A percentile compares a stretch with the other conserved stretches of the same genome.
phyloP scores from a whole-genome alignment of 1,139 yeast species.

The Pneumocystis sp. region DNA sequence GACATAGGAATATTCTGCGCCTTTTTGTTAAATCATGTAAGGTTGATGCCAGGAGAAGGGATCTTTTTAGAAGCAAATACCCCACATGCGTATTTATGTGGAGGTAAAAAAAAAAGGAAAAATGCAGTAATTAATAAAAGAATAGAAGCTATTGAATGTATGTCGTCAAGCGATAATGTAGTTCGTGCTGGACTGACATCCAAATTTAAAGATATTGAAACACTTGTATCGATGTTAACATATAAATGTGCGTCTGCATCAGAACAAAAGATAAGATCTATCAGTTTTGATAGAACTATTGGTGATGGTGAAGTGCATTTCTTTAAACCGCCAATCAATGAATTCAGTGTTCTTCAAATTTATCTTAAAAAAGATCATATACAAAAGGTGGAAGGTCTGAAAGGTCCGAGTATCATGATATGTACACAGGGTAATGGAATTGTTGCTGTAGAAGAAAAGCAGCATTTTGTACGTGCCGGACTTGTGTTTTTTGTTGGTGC shows the following conservation, averaged over 20 bases:
- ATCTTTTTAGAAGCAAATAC: slow-evolving; percentile 93
- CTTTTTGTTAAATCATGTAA: slow-evolving; percentile 74
- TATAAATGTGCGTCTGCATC: slow-evolving; percentile 78
- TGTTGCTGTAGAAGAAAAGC: slow-evolving; percentile 30
- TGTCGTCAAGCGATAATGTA: slow-evolving; percentile 98
- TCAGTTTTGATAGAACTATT: slow-evolving; percentile 53
- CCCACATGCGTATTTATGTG: slow-evolving; percentile 93
- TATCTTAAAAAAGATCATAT: slow-evolving; percentile 33
- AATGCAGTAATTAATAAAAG: background rate
- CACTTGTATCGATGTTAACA: slow-evolving; percentile 79
- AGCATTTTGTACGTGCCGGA: slow-evolving; percentile 40
- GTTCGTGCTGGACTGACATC: slow-evolving; percentile 98
- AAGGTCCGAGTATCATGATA: slow-evolving; percentile 82
- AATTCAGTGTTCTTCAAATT: slow-evolving; percentile 75
- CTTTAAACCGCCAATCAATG: slow-evolving; percentile 93
- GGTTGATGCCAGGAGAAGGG: slow-evolving; percentile 80
- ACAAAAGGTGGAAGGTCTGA: slow-evolving; percentile 40
- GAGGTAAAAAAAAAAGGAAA: slow-evolving; percentile 22
- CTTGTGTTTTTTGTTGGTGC: slow-evolving; percentile 79
- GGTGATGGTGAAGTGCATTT: slow-evolving; percentile 37
- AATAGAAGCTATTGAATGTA: slow-evolving; percentile 83
- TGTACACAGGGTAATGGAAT: slow-evolving; percentile 68
- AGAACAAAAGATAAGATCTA: slow-evolving; percentile 77
- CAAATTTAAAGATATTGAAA: slow-evolving; percentile 85
- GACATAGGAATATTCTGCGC: slow-evolving; percentile 94